These are phyloP conservation scores for Candida maltosa DNA, from an alignment of 805 yeast genomes.

Conservation along the genomic window DNA sequence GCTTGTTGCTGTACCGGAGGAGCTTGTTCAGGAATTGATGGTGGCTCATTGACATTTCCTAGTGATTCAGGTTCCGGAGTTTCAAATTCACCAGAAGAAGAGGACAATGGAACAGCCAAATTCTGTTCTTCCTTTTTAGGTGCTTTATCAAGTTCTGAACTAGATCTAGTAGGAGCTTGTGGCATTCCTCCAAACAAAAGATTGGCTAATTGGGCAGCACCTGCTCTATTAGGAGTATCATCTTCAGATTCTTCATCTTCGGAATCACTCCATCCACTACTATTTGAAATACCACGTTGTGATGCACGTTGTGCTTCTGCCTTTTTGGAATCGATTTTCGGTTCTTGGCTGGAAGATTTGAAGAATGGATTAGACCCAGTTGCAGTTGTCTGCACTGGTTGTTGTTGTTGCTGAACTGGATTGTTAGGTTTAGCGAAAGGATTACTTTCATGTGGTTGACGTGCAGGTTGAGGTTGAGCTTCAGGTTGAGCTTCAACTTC, in stretches of 20 bases:
- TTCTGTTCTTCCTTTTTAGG: conserved; percentile 8
- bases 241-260: conserved; percentile 45
- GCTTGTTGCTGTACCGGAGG: conserved; percentile 2
- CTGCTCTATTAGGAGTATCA: conserved; percentile 45
- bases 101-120: conserved; percentile 8
- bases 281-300: conserved; percentile 54
- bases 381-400: conserved; percentile 11
- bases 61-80: not conserved
- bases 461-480: conserved; percentile 5
- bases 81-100: not conserved
- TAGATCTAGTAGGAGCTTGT: conserved; percentile 27
- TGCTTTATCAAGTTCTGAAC: conserved; percentile 6
- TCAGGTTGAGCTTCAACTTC: conserved; percentile 4
- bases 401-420: conserved; percentile 8
- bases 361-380: conserved; percentile 51
- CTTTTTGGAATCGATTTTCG: conserved; percentile 49
- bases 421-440: conserved; percentile 44
- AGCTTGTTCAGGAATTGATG: not conserved
- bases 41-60: not conserved
- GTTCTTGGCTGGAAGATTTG: conserved; percentile 34
- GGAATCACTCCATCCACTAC: conserved; percentile 47
- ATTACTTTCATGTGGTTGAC: conserved; percentile 43
- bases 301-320: conserved; percentile 71
- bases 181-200: conserved; percentile 51
- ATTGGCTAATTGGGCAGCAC: conserved; percentile 56